Base-by-base conservation (phyloP, 1,284 basidiomycete species). In the Malassezia brasiliensis region DNA sequence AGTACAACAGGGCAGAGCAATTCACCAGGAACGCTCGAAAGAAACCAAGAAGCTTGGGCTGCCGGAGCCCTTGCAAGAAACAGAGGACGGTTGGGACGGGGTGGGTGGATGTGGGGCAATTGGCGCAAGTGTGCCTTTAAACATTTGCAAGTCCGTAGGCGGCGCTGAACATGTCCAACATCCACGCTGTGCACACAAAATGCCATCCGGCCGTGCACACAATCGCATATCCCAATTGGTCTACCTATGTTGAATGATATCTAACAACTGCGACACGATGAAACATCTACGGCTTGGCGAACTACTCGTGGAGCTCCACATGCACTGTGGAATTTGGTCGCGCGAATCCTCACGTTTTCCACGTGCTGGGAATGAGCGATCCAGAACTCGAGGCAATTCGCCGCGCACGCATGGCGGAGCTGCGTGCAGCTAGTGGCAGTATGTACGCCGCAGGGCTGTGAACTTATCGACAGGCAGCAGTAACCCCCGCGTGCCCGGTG, bases 301-400 rank as follows among this genome's bases (percentile, higher is more conserved):
- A 10, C 36, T 14, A 28, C 20, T 19, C 17, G 42, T 31, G 42
- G 42, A 28, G 30, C 51, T 52, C 51, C 51, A 52, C 51, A 47
- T 47, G 31, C 35, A 41, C 28, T n/a, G 31, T 47, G 45, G 45
- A 47, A 14, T 19, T 36, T 47, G 1, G 25, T 46, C 40, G 17
- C 3, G 8, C 10, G 31, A 2, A 34, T 35, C 31, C 31, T 25
- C 14, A 14, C 30, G 25, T 47, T 47, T 17, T 19, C 7, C 45
- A 51, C 37, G 44, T 47, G 42, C 42, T 47, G 9, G 56, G 57
- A 14, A 75, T 75, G 74, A 66, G 66, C 38, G 72, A 76, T 63
- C 66, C 68, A 30, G 74, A 76, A 50, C 52, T 76, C 34, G 65
- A 72, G 61, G 73, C 73, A 4, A 74, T 75, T 41, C 65, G 73